phyloP scores from a whole-genome alignment of 1,139 yeast genomes.

The Yamadazyma pseudoaaseri region DNA sequence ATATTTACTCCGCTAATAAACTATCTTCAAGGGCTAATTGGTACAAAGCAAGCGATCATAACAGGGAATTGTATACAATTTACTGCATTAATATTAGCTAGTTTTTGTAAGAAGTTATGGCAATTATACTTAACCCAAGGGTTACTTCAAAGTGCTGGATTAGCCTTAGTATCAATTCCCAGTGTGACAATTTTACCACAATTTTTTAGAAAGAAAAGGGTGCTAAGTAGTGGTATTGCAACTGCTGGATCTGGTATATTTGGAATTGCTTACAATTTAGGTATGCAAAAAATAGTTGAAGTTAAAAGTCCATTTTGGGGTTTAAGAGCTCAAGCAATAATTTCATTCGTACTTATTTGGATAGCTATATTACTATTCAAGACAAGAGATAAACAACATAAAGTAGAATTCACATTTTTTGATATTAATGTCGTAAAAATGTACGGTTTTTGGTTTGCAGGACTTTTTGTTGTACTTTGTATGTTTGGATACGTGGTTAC shows the following conservation, averaged over 20 bases:
- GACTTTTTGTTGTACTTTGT: slow-evolving; percentile 28
- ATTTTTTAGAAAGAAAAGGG: slow-evolving; percentile 59
- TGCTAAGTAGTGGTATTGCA: slow-evolving; percentile 55
- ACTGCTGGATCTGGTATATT: slow-evolving; percentile 37
- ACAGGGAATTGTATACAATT: slow-evolving; percentile 40
- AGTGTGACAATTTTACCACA: slow-evolving; percentile 52
- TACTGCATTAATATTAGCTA: slow-evolving; percentile 44
- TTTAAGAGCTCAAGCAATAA: slow-evolving; percentile 34
- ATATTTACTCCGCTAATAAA: slow-evolving; percentile 28
- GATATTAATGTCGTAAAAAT: slow-evolving; percentile 7
- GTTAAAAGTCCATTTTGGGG: slow-evolving; percentile 36
- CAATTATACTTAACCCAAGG: slow-evolving; percentile 33
- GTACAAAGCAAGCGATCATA: slow-evolving; percentile 27
- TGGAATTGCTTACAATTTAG: slow-evolving; percentile 24
- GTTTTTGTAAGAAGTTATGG: slow-evolving; percentile 36
- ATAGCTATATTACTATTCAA: slow-evolving; percentile 21
- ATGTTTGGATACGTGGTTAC: slow-evolving; percentile 39
- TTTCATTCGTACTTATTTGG: slow-evolving; percentile 25
- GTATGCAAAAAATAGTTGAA: slow-evolving; percentile 27
- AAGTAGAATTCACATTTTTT: slow-evolving; percentile 14
- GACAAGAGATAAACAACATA: slow-evolving; percentile 6
- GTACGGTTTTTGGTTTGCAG: slow-evolving; percentile 28
- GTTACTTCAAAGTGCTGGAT: slow-evolving; percentile 26
- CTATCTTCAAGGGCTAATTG: slow-evolving; percentile 26
- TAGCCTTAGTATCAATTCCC: slow-evolving; percentile 25